These are phyloP conservation scores for Vitis rotundifolia DNA, from an alignment of 164 flowering plant species.

Conservation along the genomic window DNA sequence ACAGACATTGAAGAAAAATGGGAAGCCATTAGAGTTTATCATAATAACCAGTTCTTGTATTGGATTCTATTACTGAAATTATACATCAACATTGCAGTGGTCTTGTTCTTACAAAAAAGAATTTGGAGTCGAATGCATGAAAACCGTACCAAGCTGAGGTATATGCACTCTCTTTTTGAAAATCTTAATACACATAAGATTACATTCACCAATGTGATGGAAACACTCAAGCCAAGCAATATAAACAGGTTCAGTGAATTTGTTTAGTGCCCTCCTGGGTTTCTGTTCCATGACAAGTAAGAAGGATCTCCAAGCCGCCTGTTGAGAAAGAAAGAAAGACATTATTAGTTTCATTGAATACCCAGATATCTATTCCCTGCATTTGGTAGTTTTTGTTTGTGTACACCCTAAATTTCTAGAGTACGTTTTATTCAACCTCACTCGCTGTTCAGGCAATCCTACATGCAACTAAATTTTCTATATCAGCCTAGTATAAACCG, in stretches of 20 bases:
- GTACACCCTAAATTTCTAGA: too few relatives aligned
- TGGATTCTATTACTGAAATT: not conserved
- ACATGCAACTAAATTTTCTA: too few relatives aligned
- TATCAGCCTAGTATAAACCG: too few relatives aligned
- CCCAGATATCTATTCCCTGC: too few relatives aligned
- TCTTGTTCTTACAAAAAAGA: not conserved
- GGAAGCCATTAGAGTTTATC: too few relatives aligned
- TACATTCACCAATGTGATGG: conserved; percentile 9
- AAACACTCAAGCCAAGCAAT: conserved; percentile 1
- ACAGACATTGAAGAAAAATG: not conserved
- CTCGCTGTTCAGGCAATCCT: too few relatives aligned
- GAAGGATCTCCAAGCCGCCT: conserved; percentile 87
- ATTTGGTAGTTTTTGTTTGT: too few relatives aligned
- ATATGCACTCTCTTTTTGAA: not conserved
- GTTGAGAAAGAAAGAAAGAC: conserved; percentile 13
- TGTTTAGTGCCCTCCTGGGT: conserved; percentile 55
- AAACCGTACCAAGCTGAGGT: not conserved
- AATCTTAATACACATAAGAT: conserved; percentile 20
- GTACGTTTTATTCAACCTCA: too few relatives aligned
- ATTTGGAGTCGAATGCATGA: not conserved
- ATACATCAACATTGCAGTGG: not conserved
- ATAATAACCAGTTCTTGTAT: not conserved
- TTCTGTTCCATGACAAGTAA: conserved; percentile 82
- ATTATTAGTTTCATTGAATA: not conserved
- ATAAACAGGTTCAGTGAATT: not conserved